Evolutionary conservation across 805 yeast genomes (phyloP).

Genomic region (Komagataella pastoris): DNA sequence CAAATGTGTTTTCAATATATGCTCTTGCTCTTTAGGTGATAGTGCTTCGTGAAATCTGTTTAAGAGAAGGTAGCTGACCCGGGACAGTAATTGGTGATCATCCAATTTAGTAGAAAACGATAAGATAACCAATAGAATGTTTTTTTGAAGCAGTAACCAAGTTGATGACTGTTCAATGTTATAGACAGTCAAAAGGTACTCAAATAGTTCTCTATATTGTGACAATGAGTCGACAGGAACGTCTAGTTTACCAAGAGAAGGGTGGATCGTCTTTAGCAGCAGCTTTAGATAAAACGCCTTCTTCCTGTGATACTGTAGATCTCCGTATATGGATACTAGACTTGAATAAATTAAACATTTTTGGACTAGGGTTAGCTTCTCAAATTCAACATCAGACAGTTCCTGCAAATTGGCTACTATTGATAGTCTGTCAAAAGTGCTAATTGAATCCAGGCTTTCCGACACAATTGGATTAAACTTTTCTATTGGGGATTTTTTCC

Average conservation of each 20-base stretch:
- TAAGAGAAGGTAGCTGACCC: slow-evolving; percentile 33
- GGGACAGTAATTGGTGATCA: slow-evolving; percentile 14
- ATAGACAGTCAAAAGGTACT: slow-evolving; percentile 1
- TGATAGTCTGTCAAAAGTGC: slow-evolving; percentile 16
- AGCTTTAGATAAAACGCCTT: slow-evolving; percentile 55
- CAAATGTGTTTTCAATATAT: slow-evolving; percentile 21
- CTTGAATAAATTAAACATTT: slow-evolving; percentile 55
- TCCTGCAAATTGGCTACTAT: slow-evolving; percentile 36
- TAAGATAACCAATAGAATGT: slow-evolving; percentile 22
- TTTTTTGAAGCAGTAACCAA: slow-evolving; percentile 4
- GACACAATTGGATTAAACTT: neutral
- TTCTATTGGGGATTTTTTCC: slow-evolving; percentile 11
- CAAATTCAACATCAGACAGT: slow-evolving; percentile 29
- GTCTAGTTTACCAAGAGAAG: slow-evolving; percentile 18
- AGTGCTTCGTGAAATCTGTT: slow-evolving; percentile 42
- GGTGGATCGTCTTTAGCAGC: slow-evolving; percentile 38
- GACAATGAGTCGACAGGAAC: neutral
- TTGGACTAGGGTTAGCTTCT: slow-evolving; percentile 29
- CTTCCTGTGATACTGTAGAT: slow-evolving; percentile 51
- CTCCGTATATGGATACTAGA: slow-evolving; percentile 50
- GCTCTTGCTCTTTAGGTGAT: slow-evolving; percentile 42
- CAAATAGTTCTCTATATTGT: neutral
- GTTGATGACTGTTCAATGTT: neutral
- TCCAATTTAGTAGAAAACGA: slow-evolving; percentile 37
- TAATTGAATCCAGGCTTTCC: neutral